Evolutionary conservation across 2,329 filamentous ascomycete species (phyloP).

Genomic region (Stachybotrys chlorohalonatus): DNA sequence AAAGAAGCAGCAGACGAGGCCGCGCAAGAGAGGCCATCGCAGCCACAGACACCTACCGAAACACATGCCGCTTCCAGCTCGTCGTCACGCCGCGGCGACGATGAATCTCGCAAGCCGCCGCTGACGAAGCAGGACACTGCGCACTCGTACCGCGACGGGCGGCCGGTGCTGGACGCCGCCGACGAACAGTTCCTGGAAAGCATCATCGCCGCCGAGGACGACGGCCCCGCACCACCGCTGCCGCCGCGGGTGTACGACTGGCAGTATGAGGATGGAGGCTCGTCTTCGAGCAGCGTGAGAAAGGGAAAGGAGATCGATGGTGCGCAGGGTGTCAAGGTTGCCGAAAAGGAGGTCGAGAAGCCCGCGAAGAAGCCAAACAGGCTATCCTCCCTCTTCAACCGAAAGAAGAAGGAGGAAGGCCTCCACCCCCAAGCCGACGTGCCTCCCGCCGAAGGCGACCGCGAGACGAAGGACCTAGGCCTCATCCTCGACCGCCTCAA

Average conservation of each 20-base stretch:
- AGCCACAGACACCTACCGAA: background rate
- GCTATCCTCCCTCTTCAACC: slow-evolving; percentile 24
- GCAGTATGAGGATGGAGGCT: slow-evolving; percentile 25
- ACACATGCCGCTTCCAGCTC: background rate
- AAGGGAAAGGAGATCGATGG: slow-evolving; percentile 9
- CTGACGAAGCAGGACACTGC: background rate
- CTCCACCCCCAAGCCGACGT: slow-evolving; percentile 25
- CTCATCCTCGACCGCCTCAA: slow-evolving; percentile 77
- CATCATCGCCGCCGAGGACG: slow-evolving; percentile 33
- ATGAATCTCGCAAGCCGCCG: background rate
- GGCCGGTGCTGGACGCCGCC: slow-evolving; percentile 42
- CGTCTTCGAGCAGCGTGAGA: slow-evolving; percentile 13
- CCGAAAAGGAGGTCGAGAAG: slow-evolving; percentile 10
- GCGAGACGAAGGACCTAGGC: slow-evolving; percentile 62
- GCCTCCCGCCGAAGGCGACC: slow-evolving; percentile 30
- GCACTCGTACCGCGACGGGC: slow-evolving; percentile 2
- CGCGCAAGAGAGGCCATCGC: slow-evolving; percentile 7
- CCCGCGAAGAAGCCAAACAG: slow-evolving; percentile 23
- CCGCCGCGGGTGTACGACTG: slow-evolving; percentile 40
- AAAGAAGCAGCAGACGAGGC: slow-evolving; percentile 22
- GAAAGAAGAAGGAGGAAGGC: slow-evolving; percentile 30
- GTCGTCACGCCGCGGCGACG: background rate
- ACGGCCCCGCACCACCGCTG: slow-evolving; percentile 41
- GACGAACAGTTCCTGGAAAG: slow-evolving; percentile 51
- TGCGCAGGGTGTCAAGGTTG: slow-evolving; percentile 14